Percentiles rank a stretch among this genome's conserved stretches.
Conservation (phyloP, 306 rosid genomes). For the Fragaria iinumae region DNA sequence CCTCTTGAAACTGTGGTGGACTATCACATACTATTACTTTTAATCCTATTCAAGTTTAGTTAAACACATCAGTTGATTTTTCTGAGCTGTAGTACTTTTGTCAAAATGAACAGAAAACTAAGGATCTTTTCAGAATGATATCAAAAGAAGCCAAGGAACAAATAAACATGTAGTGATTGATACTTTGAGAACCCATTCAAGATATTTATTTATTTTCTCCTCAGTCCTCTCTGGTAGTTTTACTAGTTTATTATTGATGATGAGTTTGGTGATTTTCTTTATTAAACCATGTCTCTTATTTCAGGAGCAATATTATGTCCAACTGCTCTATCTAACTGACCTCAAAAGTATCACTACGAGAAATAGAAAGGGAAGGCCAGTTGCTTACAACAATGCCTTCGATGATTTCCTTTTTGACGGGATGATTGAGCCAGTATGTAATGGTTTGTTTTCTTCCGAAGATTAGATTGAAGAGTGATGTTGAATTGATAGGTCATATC, state of each 20-base stretch:
- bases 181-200: background rate
- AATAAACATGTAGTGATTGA: background rate
- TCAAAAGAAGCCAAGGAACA: background rate
- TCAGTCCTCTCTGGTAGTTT: background rate
- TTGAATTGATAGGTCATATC: slow-evolving; percentile 13
- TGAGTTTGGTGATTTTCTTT: background rate
- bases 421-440: background rate
- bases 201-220: background rate
- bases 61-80: background rate
- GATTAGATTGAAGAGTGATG: slow-evolving; percentile 15
- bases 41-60: background rate
- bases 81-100: background rate
- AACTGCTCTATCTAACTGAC: slow-evolving; percentile 36
- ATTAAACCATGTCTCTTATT: slow-evolving; percentile 1
- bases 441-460: slow-evolving; percentile 14
- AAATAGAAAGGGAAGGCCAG: slow-evolving; percentile 11
- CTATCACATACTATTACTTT: background rate
- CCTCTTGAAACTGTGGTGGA: background rate
- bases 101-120: background rate
- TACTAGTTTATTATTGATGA: background rate
- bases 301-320: slow-evolving; percentile 59
- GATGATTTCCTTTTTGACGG: background rate
- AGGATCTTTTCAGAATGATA: background rate
- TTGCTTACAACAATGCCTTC: background rate
- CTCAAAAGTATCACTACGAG: background rate